Evolutionary conservation across 208 protist genomes (phyloP), one percentile per base, ranked within the genome.

Genomic region (Wallacemonas rigidus): DNA sequence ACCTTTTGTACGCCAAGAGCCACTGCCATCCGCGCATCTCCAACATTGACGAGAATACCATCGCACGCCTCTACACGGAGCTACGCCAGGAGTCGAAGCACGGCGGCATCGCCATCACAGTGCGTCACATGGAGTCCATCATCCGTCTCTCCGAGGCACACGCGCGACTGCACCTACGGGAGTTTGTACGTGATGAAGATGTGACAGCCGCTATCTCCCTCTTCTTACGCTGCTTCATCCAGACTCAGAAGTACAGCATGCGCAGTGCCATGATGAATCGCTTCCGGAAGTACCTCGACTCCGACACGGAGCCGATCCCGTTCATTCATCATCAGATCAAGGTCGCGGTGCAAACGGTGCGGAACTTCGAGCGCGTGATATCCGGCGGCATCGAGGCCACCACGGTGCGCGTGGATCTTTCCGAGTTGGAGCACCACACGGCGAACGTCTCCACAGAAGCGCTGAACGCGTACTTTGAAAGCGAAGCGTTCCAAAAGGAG

Each of bases 51-150:
- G 83, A 79, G 17, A 94, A 99, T 72, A 98, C 97, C 56, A 91
- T 99, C 8, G 79, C 85, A 7, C 76, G 94, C 2, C 81, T 99
- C 11, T 99, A 99, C 83, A 93, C 92, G 9, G 94, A 99, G 60
- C 89, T 99, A 62, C 90, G 99, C 56, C 82, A 95, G 71, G 98
- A 99, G 75, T 90, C 90, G 12, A 90, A 89, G 77, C 90, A 94
- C 57, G 94, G 96, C 53, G 98, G 98, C 62, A 92, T 98, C 11
- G 81, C 96, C 3, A 99, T 99, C 77, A 99, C 98, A 1, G 98
- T 99, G 61, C 92, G 99, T 39, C 97, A 99, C 80, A 91, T 99
- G 69, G 99, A 99, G 90, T 98, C 97, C 0, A 95, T 99, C 40
- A 96, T 99, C 50, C 93, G 99, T 60, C 93, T 99, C 55, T 87